Base-by-base conservation (phyloP, 495 filamentous ascomycete genomes). In the Lasiosphaeriaceae sp. region DNA sequence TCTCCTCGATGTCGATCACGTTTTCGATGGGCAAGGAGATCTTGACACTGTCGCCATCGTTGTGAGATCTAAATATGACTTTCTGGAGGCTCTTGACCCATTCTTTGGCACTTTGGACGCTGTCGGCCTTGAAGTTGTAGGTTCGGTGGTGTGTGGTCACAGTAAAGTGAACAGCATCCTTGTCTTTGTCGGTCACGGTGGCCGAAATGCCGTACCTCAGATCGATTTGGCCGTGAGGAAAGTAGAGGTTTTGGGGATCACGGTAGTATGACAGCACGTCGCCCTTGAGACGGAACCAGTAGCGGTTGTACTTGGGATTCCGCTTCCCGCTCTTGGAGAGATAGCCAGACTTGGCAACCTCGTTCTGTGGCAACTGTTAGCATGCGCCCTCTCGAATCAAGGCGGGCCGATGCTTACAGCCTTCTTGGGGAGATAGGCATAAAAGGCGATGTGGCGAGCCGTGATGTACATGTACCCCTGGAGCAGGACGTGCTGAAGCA, bases 401-500 rank as follows among this genome's bases (percentile, higher is more conserved):
- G 26, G 39, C 26, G n/a, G 14, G 20, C 19, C 20, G 31, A 43
- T 21, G 69, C 82, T 74, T 76, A 89, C 87, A 43, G 86, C 82
- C 78, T 93, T 96, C 76, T 89, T 93, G 7, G 94, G 92, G 29
- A 97, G 75, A 68, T 97, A 97, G 12, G 95, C 92, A 68, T 97
- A 97, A 70, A 98, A 98, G 64, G 92, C 96, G 51, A 98, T 88
- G 68, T 98, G 94, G 55, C 86, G 85, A 52, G 87, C 80, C 0
- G 95, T 97, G 66, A 98, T 90, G 75, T 97, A 98, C 87, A 98
- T 88, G 68, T 95, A 96, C 2, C 94, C 94, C 65, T 96, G 90
- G 14, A 97, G 80, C 11, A 97, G 78, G 55, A 97, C 90, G 69
- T 88, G 96, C 67, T 97, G 91, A 39, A 98, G 75, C 29, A 97